phyloP scores from a whole-genome alignment of 345 rosid species.

The Dipteronia dyeriana region DNA sequence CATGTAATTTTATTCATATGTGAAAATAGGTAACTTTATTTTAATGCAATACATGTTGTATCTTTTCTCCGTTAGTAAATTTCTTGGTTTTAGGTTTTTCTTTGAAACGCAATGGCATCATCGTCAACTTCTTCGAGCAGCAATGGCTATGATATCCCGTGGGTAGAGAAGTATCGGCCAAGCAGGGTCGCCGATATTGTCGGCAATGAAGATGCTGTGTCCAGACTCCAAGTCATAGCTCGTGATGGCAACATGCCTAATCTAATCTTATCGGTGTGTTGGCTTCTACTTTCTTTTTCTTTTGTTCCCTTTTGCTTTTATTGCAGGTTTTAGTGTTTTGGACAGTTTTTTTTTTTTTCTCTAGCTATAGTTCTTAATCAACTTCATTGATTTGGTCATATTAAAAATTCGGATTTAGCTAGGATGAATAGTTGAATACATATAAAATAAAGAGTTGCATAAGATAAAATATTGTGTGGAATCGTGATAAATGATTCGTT shows the following conservation, averaged over 20 bases:
- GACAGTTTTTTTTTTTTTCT: background rate
- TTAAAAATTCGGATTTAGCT: background rate
- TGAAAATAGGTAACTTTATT: no score
- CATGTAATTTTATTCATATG: no score
- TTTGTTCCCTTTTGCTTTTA: background rate
- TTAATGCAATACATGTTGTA: no score
- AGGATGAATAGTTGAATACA: background rate
- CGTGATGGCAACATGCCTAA: slow-evolving; percentile 99
- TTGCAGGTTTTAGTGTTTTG: background rate
- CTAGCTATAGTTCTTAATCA: background rate
- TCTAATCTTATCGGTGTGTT: slow-evolving; percentile 68
- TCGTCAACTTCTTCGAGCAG: slow-evolving; percentile 47
- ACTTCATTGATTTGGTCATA: no score
- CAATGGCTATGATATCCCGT: slow-evolving; percentile 71
- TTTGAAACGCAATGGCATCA: slow-evolving; percentile 48
- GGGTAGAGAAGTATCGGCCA: slow-evolving; percentile 98
- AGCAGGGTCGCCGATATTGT: slow-evolving; percentile 75
- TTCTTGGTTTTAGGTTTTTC: background rate
- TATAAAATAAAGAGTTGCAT: background rate
- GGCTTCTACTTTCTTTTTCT: background rate
- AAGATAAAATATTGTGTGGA: background rate
- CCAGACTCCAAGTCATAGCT: slow-evolving; percentile 91
- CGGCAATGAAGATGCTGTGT: slow-evolving; percentile 89
- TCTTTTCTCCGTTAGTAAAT: background rate
- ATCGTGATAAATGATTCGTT: no score